Conservation (phyloP, 2,329 filamentous ascomycete species). For the Penicillium sp. region DNA sequence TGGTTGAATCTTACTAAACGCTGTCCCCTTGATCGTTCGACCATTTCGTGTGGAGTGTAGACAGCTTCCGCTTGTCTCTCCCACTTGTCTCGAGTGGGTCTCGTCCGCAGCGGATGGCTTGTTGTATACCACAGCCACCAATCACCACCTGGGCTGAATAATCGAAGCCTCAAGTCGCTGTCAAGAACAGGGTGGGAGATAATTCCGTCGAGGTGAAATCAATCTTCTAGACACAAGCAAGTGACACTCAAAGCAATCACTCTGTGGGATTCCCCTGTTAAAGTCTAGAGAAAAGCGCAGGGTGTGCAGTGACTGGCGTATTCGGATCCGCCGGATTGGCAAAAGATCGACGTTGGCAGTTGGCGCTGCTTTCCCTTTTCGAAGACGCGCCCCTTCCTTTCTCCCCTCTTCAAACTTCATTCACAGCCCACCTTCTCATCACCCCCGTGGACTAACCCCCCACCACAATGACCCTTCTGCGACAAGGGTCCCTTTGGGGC, state of each 20-base stretch:
- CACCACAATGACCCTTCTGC: slow-evolving; percentile 19
- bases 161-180: slow-evolving; percentile 5
- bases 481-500: slow-evolving; percentile 25
- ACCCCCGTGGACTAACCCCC: not conserved
- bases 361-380: not conserved
- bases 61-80: not conserved
- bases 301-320: not conserved
- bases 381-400: slow-evolving; percentile 3
- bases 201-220: not conserved
- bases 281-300: not conserved
- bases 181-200: not conserved
- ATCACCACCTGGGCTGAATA: slow-evolving; percentile 23
- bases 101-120: not conserved
- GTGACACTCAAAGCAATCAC: not conserved
- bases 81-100: not conserved
- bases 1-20: slow-evolving; percentile 16
- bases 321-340: slow-evolving; percentile 27
- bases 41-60: not conserved
- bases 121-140: slow-evolving; percentile 9
- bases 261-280: not conserved
- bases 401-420: slow-evolving; percentile 6
- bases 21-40: slow-evolving; percentile 1
- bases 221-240: not conserved
- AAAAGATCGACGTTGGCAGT: slow-evolving; percentile 11
- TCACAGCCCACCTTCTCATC: slow-evolving; percentile 8